Conservation (phyloP, 148 eudicot species). For the Rhododendron ovatum region DNA sequence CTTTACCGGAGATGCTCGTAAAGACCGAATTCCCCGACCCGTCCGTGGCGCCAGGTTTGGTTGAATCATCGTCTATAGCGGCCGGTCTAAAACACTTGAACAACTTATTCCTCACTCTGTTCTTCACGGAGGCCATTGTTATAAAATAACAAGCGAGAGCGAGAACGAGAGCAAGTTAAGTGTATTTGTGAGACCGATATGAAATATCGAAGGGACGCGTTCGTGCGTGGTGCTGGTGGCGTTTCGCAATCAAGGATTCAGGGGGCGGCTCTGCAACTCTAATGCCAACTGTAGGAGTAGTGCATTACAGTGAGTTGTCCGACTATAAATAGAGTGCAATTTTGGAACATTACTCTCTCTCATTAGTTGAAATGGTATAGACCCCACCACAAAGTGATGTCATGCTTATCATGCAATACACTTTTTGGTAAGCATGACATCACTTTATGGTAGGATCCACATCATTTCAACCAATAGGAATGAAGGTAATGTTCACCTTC, state of each 20-base stretch:
- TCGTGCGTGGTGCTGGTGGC: neutral
- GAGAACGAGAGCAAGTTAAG: no score
- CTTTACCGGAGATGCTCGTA: neutral
- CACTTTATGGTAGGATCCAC: no score
- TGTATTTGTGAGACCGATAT: neutral
- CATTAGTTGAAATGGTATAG: no score
- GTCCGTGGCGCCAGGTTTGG: neutral
- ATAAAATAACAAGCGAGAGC: neutral
- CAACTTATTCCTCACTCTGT: neutral
- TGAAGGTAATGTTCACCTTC: no score
- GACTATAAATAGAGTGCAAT: no score
- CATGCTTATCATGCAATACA: no score
- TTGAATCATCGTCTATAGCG: neutral
- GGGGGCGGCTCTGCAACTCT: neutral
- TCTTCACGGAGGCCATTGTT: neutral
- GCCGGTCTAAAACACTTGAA: neutral
- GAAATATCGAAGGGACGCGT: neutral
- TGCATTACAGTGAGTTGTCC: neutral
- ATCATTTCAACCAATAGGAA: no score
- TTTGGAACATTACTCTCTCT: no score
- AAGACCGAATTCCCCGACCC: no score
- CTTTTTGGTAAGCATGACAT: no score
- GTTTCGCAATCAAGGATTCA: neutral
- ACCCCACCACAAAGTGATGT: no score
- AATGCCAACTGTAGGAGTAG: neutral